Base-by-base conservation (phyloP, 768 basidiomycete species). In the button mushroom (Agaricus bisporus) region DNA sequence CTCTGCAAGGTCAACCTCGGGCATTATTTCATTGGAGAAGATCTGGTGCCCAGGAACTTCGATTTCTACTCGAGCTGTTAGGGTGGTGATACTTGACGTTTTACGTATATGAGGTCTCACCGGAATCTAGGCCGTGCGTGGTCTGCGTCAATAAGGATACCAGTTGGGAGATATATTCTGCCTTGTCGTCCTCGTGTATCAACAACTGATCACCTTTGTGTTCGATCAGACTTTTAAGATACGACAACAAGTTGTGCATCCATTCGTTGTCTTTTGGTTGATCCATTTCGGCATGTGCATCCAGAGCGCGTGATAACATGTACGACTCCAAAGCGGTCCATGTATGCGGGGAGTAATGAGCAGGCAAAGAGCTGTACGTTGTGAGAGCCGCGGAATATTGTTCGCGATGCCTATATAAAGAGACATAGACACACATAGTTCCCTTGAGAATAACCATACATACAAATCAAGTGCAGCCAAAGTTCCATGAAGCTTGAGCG, bases 381-480 rank as follows among this genome's bases (percentile, higher is more conserved):
- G 80, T 73, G 22, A 90, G 72, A 4, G 92, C 91, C 17, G 72
- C 74, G 5, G 72, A 65, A 28, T 85, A 70, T 14, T 82, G 81
- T 35, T 77, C 79, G 35, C 91, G 86, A 65, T 86, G 78, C 5
- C 92, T 94, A 57, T 26, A 48, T 11, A 12, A 28, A 36, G 22
- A 25, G 51, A 39, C 32, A 25, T 37, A 32, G 56, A 44, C 44
- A 41, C 15, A 8, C 20, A 20, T 39, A 17, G 25, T 10, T 14
- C 32, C 22, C 14, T 26, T n/a, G 38, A 36, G 36, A 56, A 17
- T 20, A 32, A 22, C 18, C 20, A 26, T 22, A 71, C 92, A 58
- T 72, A 98, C 95, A 86, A 67, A 59, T 98, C 94, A 36, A 98
- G 78, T 14, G 88, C 90, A 3, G 94, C 95, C 14, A 98, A 73